These are phyloP conservation scores for Nitzschia sp. DNA, from an alignment of 108 stramenopile species.

Conservation along the genomic window DNA sequence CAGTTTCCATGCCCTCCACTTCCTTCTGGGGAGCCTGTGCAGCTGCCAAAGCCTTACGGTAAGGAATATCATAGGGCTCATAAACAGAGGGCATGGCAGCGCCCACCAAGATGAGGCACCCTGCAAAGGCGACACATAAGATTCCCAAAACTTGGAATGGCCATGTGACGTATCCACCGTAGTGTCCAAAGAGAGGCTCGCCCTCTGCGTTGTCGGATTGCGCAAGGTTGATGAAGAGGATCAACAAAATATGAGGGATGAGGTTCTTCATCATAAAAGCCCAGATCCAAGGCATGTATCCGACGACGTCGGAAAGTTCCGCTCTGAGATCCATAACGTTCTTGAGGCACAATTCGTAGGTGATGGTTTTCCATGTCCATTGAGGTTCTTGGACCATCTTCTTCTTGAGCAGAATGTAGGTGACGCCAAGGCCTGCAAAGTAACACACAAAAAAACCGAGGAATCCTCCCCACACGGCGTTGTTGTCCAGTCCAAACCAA, in stretches of 20 bases:
- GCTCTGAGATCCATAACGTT: conserved; percentile 47
- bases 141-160: conserved; percentile 61
- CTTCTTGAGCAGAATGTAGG: conserved; percentile 36
- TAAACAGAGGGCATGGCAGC: conserved; percentile 36
- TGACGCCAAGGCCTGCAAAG: conserved; percentile 28
- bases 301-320: conserved; percentile 40
- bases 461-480: conserved; percentile 44
- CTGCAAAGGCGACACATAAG: conserved; percentile 40
- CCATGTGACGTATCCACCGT: conserved; percentile 32
- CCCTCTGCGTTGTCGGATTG: conserved; percentile 28
- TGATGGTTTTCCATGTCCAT: conserved; percentile 39
- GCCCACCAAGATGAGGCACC: conserved; percentile 38
- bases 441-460: conserved; percentile 37
- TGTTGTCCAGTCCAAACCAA: conserved; percentile 45
- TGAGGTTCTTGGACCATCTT: conserved; percentile 22
- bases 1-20: background rate
- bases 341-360: conserved; percentile 44
- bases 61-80: conserved; percentile 20
- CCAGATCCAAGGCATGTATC: conserved; percentile 54
- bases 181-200: conserved; percentile 36
- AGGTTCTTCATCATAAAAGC: conserved; percentile 50
- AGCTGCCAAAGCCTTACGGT: background rate
- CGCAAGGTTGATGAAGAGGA: conserved; percentile 55
- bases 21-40: background rate
- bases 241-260: conserved; percentile 54